Percentiles rank a stretch among this genome's conserved stretches.
Conservation (phyloP, 176 grass and related monocot genomes). For the Puccinellia tenuiflora region DNA sequence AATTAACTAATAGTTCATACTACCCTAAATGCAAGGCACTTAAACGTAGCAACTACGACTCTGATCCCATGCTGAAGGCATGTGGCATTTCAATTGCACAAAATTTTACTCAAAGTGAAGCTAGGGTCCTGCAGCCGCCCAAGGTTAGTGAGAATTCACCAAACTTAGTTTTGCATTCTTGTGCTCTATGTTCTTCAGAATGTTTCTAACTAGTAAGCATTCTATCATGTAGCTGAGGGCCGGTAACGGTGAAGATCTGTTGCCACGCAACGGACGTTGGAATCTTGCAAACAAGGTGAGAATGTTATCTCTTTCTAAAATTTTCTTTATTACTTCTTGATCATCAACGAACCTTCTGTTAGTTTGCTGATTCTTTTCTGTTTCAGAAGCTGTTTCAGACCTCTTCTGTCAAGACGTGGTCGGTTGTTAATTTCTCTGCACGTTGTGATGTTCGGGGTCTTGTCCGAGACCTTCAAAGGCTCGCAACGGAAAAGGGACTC, state of each 20-base stretch:
- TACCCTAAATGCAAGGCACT: conserved; percentile 30
- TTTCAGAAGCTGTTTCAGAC: conserved; percentile 27
- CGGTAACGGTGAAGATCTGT: conserved; percentile 61
- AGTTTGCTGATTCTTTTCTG: not conserved
- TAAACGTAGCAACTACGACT: conserved; percentile 50
- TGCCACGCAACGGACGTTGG: conserved; percentile 65
- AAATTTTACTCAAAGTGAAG: conserved; percentile 62
- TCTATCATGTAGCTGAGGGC: conserved; percentile 44
- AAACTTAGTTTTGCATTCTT: not conserved
- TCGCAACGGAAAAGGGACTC: conserved; percentile 58
- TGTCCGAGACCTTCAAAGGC: conserved; percentile 55
- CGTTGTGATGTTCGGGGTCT: conserved; percentile 52
- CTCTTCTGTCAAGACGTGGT: conserved; percentile 43
- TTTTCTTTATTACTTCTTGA: not conserved
- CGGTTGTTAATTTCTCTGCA: conserved; percentile 92
- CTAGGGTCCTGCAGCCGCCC: conserved; percentile 53
- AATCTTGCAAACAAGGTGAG: conserved; percentile 81
- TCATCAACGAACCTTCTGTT: not conserved
- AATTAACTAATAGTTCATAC: not conserved
- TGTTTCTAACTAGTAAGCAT: not conserved
- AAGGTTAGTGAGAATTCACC: conserved; percentile 37
- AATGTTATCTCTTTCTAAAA: not conserved
- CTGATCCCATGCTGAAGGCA: conserved; percentile 59
- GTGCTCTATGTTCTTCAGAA: not conserved
- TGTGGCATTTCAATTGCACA: conserved; percentile 56